Conservation (phyloP, 495 filamentous ascomycete species). For the Xylaria flabelliformis region DNA sequence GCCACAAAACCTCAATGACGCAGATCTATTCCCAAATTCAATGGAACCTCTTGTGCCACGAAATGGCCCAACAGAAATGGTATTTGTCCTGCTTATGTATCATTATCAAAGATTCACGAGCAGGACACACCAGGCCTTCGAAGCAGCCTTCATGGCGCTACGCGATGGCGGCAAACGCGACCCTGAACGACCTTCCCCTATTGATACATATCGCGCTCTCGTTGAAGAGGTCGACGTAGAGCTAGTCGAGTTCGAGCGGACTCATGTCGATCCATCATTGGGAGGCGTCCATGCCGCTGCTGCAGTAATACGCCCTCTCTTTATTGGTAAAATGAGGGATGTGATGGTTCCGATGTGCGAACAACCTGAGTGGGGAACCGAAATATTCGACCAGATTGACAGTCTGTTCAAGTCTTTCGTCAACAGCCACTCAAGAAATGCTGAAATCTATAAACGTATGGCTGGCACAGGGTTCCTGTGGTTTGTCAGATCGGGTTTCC, state of each 20-base stretch:
- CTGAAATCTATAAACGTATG: conserved; percentile 41
- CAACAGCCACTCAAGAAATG: conserved; percentile 45
- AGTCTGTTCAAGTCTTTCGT: conserved; percentile 51
- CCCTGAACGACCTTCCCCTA: conserved; percentile 19
- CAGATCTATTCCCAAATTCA: conserved; percentile 59
- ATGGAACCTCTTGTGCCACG: conserved; percentile 53
- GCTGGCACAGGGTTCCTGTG: conserved; percentile 50
- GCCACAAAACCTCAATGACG: conserved; percentile 63
- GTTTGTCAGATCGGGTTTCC: conserved; percentile 53
- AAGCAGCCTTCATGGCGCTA: conserved; percentile 47
- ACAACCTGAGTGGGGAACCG: conserved; percentile 43
- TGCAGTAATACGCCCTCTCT: conserved; percentile 49
- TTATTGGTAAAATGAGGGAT: conserved; percentile 47
- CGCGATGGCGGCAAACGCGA: conserved; percentile 24
- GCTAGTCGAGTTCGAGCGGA: conserved; percentile 55
- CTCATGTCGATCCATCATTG: conserved; percentile 61
- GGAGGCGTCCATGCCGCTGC: conserved; percentile 62
- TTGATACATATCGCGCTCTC: conserved; percentile 54
- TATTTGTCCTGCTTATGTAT: conserved; percentile 61
- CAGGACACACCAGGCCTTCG: conserved; percentile 41
- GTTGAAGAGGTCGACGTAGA: conserved; percentile 49
- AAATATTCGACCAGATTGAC: conserved; percentile 46
- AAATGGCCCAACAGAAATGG: conserved; percentile 67
- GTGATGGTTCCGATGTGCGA: conserved; percentile 46
- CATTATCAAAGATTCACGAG: conserved; percentile 53